Conservation (phyloP, 495 filamentous ascomycete genomes). For the Xylaria cubensis region DNA sequence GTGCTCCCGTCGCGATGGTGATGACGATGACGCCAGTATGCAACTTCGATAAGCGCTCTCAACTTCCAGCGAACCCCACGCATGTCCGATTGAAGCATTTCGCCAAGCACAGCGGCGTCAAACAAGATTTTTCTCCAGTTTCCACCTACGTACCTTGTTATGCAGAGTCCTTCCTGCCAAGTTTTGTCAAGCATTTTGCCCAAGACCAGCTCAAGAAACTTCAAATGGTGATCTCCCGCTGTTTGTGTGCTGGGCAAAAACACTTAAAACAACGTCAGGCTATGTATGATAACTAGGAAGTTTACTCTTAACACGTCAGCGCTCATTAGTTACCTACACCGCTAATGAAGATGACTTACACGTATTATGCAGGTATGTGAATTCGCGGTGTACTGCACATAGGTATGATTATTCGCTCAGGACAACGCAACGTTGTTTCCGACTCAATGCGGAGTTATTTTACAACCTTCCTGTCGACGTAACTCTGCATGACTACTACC, state of each 20-base stretch:
- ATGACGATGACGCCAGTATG: neutral
- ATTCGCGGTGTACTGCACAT: neutral
- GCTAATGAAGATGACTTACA: neutral
- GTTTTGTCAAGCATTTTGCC: conserved; percentile 4
- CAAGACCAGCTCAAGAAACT: neutral
- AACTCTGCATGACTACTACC: neutral
- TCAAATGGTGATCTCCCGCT: conserved; percentile 5
- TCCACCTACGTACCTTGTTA: neutral
- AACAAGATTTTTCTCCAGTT: neutral
- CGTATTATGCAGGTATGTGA: neutral
- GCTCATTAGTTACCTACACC: neutral
- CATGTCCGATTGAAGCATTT: neutral
- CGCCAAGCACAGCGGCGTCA: conserved; percentile 10
- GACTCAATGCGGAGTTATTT: neutral
- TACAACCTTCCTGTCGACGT: neutral
- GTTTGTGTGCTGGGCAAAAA: neutral
- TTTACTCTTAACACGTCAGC: neutral
- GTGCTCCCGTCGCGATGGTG: neutral
- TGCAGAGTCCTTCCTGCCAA: conserved; percentile 9
- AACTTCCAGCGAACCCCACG: neutral
- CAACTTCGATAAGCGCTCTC: neutral
- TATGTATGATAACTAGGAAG: too few relatives aligned
- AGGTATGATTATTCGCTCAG: neutral
- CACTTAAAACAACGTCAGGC: neutral
- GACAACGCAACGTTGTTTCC: neutral